A percentile compares a stretch with the other conserved stretches of the same genome.
phyloP scores from a whole-genome alignment of 371 early-diverging fungal genomes.

The Thermomucor indicae-seudaticae region DNA sequence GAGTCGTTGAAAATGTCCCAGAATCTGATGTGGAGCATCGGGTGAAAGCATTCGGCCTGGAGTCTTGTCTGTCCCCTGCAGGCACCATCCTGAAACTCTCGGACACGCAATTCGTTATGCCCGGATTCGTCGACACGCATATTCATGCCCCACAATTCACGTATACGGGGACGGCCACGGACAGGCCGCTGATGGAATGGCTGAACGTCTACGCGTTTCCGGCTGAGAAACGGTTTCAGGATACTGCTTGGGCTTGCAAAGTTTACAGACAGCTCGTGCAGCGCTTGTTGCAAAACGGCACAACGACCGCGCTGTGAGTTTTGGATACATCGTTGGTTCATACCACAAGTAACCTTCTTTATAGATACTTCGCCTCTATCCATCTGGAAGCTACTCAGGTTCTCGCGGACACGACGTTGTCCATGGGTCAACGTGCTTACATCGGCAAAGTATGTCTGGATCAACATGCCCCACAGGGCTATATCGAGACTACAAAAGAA shows the following conservation, averaged over 20 bases:
- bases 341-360: not conserved
- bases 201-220: slow-evolving; percentile 58
- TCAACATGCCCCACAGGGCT: slow-evolving; percentile 51
- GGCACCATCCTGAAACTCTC: not conserved
- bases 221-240: slow-evolving; percentile 46
- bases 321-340: too few species aligned
- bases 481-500: slow-evolving; percentile 46
- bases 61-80: too few species aligned
- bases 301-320: slow-evolving; percentile 51
- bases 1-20: not conserved
- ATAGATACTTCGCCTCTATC: slow-evolving; percentile 59
- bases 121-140: slow-evolving; percentile 71
- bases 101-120: slow-evolving; percentile 45
- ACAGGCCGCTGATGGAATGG: slow-evolving; percentile 63
- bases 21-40: not conserved
- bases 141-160: slow-evolving; percentile 71
- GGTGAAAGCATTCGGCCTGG: not conserved
- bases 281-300: slow-evolving; percentile 41
- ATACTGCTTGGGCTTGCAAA: slow-evolving; percentile 30
- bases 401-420: slow-evolving; percentile 46
- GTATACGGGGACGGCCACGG: slow-evolving; percentile 62
- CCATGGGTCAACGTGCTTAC: slow-evolving; percentile 62
- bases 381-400: slow-evolving; percentile 46
- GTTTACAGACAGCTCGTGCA: slow-evolving; percentile 44
- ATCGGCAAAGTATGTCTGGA: slow-evolving; percentile 76